Conservation (phyloP, 1,284 basidiomycete genomes). For the Anthracocystis panici-leucophaei region DNA sequence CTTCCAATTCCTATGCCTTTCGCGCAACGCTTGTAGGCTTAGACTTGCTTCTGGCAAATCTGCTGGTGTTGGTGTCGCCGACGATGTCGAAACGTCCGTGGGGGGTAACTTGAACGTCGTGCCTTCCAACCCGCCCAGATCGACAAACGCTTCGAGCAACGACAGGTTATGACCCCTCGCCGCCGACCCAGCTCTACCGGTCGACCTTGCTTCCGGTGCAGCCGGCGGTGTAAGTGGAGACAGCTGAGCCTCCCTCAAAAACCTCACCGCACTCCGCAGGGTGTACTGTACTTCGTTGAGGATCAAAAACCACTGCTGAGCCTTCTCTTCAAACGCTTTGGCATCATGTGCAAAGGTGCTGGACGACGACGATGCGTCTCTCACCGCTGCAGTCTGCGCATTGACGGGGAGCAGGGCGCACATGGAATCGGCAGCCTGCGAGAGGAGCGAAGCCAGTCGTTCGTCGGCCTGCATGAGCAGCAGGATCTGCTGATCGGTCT, state of each 20-base stretch:
- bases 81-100: not conserved
- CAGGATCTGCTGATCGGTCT: constrained; percentile 53
- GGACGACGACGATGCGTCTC: too few relatives aligned
- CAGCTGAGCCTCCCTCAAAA: constrained; percentile 42
- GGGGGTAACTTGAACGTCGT: constrained; percentile 41
- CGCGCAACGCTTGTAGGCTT: constrained; percentile 40
- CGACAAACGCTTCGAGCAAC: constrained; percentile 48
- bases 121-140: constrained; percentile 35
- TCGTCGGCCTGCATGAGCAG: constrained; percentile 53
- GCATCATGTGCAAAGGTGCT: constrained; percentile 13
- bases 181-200: constrained; percentile 44
- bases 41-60: constrained; percentile 26
- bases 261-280: constrained; percentile 35
- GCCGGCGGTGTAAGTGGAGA: constrained; percentile 34
- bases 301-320: constrained; percentile 52
- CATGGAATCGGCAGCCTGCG: constrained; percentile 52
- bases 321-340: constrained; percentile 46
- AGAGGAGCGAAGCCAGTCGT: constrained; percentile 39
- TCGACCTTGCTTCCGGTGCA: constrained; percentile 23
- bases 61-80: not conserved
- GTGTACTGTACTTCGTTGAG: constrained; percentile 57
- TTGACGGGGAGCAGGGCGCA: constrained; percentile 31
- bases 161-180: constrained; percentile 39
- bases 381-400: not conserved
- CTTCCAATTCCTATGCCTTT: constrained; percentile 46